Base-by-base conservation (phyloP, 129 eudicot genomes). In the Artemisia tridentata region DNA sequence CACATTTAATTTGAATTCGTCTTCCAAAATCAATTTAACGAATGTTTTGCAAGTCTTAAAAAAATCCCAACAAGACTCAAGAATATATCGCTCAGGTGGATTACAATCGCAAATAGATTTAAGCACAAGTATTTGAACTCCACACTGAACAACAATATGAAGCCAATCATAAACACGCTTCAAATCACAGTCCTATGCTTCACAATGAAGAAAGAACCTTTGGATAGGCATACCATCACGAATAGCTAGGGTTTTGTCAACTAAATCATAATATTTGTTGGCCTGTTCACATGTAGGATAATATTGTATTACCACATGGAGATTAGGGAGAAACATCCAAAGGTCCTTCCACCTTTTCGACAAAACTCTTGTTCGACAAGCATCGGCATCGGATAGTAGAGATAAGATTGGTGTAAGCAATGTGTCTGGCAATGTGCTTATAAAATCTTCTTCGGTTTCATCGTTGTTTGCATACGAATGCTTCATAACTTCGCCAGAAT, bases 11-110 rank as follows among this genome's bases (percentile, higher is more conserved):
- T 51, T 18, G 14, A 70, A 77, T 1, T 51, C 65, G 0, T 65
- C 81, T 23, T 68, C 10, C 19, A 77, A 63, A n/a, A 67, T 70
- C 19, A 77, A 70, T 11, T 16, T 31, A 69, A 77, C 72, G 1
- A 70, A 21, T 3, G 50, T 19, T 3, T 17, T 21, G 27, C 58
- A 69, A 21, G 12, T 25, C 57, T 13, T 38, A 16, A 77, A 77
- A 5, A 57, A 15, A 59, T 59, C 15, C 80, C 80, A 76, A 8
- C 74, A 68, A 31, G 68, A 68, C 63, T 16, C 23, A 38, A 31
- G 34, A 3, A 3, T 69, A 50, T 19, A 69, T 14, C 56, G 63
- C 61, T 69, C 76, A 41, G 55, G 31, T 1, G 76, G 76, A 34
- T 34, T 31, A 4, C 7, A 31, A 5, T 5, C 0, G 41, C 7